A percentile compares a stretch with the other conserved stretches of the same genome.
phyloP scores from a whole-genome alignment of 1,139 yeast genomes.

The Blastobotrys serpentis region DNA sequence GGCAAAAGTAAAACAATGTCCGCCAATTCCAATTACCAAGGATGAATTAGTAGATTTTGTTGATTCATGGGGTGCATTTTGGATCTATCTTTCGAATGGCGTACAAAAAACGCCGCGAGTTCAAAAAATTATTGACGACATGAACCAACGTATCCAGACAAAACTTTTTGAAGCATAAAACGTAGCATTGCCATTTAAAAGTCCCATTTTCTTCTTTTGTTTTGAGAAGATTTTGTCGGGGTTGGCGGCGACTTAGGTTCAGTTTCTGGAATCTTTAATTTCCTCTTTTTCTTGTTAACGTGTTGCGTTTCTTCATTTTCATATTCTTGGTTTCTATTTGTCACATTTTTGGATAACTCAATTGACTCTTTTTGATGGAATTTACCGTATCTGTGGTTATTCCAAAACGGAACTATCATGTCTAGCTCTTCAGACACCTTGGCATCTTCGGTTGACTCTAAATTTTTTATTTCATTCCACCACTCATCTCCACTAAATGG shows the following conservation, averaged over 20 bases:
- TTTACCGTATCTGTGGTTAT: background rate
- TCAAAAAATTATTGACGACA: conserved; percentile 6
- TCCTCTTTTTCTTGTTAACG: background rate
- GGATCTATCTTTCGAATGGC: conserved; percentile 16
- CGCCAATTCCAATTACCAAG: conserved; percentile 8
- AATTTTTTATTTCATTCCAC: background rate
- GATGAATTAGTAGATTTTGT: conserved; percentile 10
- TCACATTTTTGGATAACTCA: too few relatives aligned
- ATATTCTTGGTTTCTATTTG: too few relatives aligned
- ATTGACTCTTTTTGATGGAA: background rate
- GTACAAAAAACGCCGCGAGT: conserved; percentile 1
- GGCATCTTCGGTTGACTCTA: background rate
- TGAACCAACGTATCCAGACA: conserved; percentile 8
- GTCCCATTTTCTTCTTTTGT: conserved; percentile 3
- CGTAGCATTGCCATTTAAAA: conserved; percentile 1
- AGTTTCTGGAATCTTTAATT: background rate
- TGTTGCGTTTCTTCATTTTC: too few relatives aligned
- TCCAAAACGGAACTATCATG: background rate
- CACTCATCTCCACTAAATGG: background rate
- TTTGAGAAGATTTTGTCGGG: background rate
- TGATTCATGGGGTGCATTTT: conserved; percentile 18
- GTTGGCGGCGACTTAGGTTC: background rate
- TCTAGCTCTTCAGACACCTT: background rate
- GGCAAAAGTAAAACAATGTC: conserved; percentile 18
- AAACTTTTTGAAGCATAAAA: too few relatives aligned